Base-by-base conservation (phyloP, 192 early-diverging fungal species). In the Linderina pennispora region DNA sequence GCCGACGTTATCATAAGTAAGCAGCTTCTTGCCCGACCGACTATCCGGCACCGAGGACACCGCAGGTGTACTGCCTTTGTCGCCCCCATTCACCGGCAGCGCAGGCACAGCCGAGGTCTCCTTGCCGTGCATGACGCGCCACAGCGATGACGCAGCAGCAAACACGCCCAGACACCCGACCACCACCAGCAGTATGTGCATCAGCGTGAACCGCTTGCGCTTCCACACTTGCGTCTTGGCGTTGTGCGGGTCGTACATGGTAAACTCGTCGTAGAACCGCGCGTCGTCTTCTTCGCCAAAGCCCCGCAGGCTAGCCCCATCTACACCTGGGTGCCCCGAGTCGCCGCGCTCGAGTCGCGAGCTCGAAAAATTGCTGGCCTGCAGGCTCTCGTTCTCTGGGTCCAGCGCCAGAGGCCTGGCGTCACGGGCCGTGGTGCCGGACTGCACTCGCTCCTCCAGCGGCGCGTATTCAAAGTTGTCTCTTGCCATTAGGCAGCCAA, bases 231-330 rank as follows among this genome's bases (percentile, higher is more conserved):
- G 50, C 3, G 50, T 6, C 47, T 70, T 70, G 33, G 31, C 38
- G 39, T 45, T 19, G 24, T 45, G 59, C 14, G 45, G 38, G 49
- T 70, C 59, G 37, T 58, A 70, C 17, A 49, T 50, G 0, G 58
- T 23, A 43, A 70, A 70, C 59, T 70, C 50, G 15, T 62, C 54
- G 31, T 70, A 48, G 43, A 53, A 70, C 32, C 35, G 66, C 33
- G 25, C 66, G 28, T 70, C 66, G 23, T 65, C 62, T 16, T 58
- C 62, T 8, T 62, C 58, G 25, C 55, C 59, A 62, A 70, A 62
- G 13, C 16, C 42, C 9, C 34, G 25, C n/a, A 31, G 28, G 28
- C 28, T 18, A 40, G 48, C 48, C n/a, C n/a, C 28, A 31, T 60
- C 65, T 23, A 43, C 49, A 13, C 52, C 20, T 23, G 53, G 60